Base-by-base conservation (phyloP, 345 rosid genomes). In the Ceriops decandra region DNA sequence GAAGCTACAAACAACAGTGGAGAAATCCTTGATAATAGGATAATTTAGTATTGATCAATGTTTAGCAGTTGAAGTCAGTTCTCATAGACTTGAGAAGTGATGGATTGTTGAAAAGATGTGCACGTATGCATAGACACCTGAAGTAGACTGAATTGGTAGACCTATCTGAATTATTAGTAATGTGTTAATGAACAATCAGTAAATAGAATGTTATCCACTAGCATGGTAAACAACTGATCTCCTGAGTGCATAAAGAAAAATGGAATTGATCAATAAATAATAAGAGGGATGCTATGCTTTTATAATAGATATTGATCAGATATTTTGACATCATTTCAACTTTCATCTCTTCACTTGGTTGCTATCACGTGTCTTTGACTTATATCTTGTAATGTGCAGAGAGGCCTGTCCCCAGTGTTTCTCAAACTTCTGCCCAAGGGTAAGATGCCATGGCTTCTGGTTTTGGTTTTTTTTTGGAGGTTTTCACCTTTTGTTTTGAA, bases 401-500 rank as follows among this genome's bases (percentile, higher is more conserved):
- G 73, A 84, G 67, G 70, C 80, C 87, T 66, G 76, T 71, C 68
- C 70, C 78, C 62, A 80, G 74, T 62, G 79, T 57, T 68, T 63
- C 9, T 28, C 86, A 84, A 73, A 68, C 59, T 49, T 71, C 93
- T 70, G 68, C 30, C 15, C 66, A 75, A 71, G 86, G 97, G 96
- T 91, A 68, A 83, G 54, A 21, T 31, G 60, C 46, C 5, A 7
- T 17, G 53, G 24, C 27, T 13, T 31, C 42, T 20, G n/a, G 22
- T 5, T 6, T 32, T 56, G 28, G 35, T 57, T 21, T 28, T 22
- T 22, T 16, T 22, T 60, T 32, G 68, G 42, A 60, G 42, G 13
- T 17, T 9, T 36, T 68, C 49, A 52, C 11, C 63, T 26, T 52
- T 52, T 24, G 28, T 68, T 67, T 69, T 59, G 15, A 54, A 27